These are phyloP conservation scores for Ogataea glucozyma DNA, from an alignment of 805 yeast species.

Conservation along the genomic window DNA sequence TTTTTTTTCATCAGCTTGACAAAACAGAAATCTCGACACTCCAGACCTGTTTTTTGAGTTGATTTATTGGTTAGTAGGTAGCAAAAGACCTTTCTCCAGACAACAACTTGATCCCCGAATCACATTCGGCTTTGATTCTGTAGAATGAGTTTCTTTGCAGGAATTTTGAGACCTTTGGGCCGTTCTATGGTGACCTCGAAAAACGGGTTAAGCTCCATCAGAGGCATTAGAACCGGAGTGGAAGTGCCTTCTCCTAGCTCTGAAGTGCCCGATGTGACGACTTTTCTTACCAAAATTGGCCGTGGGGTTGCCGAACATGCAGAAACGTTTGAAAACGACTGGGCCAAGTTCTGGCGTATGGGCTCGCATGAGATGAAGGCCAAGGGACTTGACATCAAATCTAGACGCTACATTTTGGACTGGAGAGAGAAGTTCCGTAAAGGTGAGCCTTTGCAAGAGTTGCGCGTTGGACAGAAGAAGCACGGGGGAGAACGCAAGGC, in stretches of 20 bases:
- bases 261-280: conserved; percentile 63
- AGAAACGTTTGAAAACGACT: conserved; percentile 65
- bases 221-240: conserved; percentile 1
- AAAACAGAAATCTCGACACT: no score
- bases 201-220: not conserved
- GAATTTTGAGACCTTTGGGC: conserved; percentile 2
- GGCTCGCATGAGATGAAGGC: conserved; percentile 61
- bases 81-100: not conserved
- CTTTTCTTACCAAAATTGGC: conserved; percentile 79
- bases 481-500: conserved; percentile 88
- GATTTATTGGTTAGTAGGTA: not conserved
- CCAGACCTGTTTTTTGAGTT: no score
- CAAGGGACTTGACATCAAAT: conserved; percentile 71
- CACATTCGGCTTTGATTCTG: not conserved
- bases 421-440: conserved; percentile 71
- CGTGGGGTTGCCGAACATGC: conserved; percentile 66
- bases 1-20: no score
- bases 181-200: not conserved
- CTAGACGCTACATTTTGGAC: conserved; percentile 69
- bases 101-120: not conserved
- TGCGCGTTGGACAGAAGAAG: conserved; percentile 64
- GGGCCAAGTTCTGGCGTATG: conserved; percentile 66
- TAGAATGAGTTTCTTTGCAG: conserved; percentile 2
- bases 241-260: conserved; percentile 50
- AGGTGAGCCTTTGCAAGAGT: conserved; percentile 52